Conservation (phyloP, 139 green algal species). For the Chlamydomonas incerta region DNA sequence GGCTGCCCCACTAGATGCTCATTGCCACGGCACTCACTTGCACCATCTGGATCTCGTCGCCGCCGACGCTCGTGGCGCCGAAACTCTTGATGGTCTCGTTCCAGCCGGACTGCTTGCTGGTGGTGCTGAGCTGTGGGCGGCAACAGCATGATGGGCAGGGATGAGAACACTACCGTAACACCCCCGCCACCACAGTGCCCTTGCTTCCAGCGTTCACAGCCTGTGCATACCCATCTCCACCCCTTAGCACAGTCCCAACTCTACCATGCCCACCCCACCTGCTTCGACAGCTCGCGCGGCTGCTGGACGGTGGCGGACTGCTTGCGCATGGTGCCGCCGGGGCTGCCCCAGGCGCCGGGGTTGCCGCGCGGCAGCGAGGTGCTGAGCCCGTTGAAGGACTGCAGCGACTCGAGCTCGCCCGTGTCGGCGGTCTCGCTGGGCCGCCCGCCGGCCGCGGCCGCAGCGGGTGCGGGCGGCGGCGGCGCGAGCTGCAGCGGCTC, state of each 20-base stretch:
- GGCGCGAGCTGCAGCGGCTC: conserved; percentile 22
- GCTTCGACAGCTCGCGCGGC: neutral
- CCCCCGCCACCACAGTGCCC: too few species aligned
- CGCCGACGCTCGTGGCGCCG: neutral
- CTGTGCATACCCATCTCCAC: too few species aligned
- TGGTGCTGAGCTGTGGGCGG: neutral
- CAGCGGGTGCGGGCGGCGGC: neutral
- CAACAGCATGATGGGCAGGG: neutral
- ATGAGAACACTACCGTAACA: too few species aligned
- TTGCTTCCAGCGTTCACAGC: too few species aligned
- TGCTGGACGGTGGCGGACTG: neutral
- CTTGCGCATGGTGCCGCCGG: conserved; percentile 6
- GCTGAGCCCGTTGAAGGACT: conserved; percentile 26
- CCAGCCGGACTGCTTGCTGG: conserved; percentile 28
- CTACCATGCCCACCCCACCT: neutral
- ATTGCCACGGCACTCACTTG: too few species aligned
- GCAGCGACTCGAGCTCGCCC: conserved; percentile 22
- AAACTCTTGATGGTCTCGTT: conserved; percentile 41
- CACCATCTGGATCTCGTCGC: conserved; percentile 27
- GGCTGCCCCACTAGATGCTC: too few species aligned
- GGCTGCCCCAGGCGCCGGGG: conserved; percentile 13
- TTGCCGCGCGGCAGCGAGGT: neutral
- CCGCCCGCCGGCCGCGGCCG: neutral
- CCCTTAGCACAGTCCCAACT: too few species aligned
- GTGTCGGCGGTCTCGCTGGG: conserved; percentile 5